phyloP scores from a whole-genome alignment of 352 stramenopile genomes.

The Pythium aquatile region DNA sequence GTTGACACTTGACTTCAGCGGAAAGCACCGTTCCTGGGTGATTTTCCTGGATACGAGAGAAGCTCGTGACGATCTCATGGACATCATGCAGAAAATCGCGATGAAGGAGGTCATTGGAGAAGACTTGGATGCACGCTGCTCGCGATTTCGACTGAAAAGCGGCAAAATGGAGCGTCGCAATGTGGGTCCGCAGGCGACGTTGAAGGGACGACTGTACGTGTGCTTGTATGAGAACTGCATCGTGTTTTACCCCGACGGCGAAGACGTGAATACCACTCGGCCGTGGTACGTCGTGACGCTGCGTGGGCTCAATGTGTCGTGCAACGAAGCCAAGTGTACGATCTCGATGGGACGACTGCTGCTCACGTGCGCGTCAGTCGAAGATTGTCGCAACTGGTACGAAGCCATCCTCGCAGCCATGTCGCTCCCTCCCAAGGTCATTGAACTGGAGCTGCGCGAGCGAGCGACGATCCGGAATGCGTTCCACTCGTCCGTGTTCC shows the following conservation, averaged over 20 bases:
- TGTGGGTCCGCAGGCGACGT: slow-evolving; percentile 66
- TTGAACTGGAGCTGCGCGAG: slow-evolving; percentile 78
- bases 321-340: slow-evolving; percentile 63
- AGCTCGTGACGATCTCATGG: slow-evolving; percentile 67
- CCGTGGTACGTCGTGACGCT: slow-evolving; percentile 83
- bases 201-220: slow-evolving; percentile 74
- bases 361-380: slow-evolving; percentile 48
- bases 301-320: slow-evolving; percentile 59
- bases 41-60: slow-evolving; percentile 76
- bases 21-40: slow-evolving; percentile 65
- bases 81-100: slow-evolving; percentile 70
- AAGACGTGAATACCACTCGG: slow-evolving; percentile 43
- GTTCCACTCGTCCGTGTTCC: slow-evolving; percentile 63
- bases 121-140: slow-evolving; percentile 68
- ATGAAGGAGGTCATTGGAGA: slow-evolving; percentile 58
- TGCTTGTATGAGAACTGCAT: slow-evolving; percentile 79
- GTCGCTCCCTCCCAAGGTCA: slow-evolving; percentile 60
- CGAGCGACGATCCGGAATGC: slow-evolving; percentile 65
- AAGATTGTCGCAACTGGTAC: slow-evolving; percentile 70
- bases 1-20: slow-evolving; percentile 66
- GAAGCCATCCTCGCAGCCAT: slow-evolving; percentile 63
- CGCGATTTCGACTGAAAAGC: slow-evolving; percentile 73
- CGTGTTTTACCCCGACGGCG: slow-evolving; percentile 74
- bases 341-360: slow-evolving; percentile 61
- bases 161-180: slow-evolving; percentile 73